Evolutionary conservation across 768 basidiomycete genomes (phyloP).

Genomic region (Tylopilus balloui): DNA sequence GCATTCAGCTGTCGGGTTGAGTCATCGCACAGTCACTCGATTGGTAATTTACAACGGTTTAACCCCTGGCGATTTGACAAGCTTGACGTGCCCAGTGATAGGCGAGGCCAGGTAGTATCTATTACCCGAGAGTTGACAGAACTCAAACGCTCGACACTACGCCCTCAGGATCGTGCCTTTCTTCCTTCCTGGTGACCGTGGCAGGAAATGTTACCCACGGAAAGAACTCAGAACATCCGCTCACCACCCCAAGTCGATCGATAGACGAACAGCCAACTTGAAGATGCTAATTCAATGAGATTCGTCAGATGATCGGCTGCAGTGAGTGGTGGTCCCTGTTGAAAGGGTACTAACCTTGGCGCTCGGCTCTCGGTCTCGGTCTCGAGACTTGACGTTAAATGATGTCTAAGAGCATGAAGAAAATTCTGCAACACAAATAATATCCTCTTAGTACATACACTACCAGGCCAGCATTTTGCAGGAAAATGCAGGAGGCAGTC

Average conservation of each 20-base stretch:
- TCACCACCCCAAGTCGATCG: constrained; percentile 42
- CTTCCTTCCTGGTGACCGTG: constrained; percentile 73
- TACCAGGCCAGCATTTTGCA: background rate
- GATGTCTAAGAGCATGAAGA: background rate
- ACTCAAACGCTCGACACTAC: too few relatives aligned
- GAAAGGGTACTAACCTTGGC: background rate
- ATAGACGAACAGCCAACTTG: constrained; percentile 75
- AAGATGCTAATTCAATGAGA: constrained; percentile 73
- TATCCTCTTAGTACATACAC: constrained; percentile 11
- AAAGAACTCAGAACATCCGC: constrained; percentile 54
- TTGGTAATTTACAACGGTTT: constrained; percentile 11
- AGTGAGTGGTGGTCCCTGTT: background rate
- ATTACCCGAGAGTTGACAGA: too few relatives aligned
- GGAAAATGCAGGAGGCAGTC: constrained; percentile 13
- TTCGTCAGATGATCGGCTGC: constrained; percentile 61
- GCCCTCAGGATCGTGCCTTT: constrained; percentile 65
- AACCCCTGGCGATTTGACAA: constrained; percentile 1
- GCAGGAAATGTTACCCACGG: constrained; percentile 78
- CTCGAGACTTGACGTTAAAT: background rate
- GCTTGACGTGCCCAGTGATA: too few relatives aligned
- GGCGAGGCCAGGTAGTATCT: too few relatives aligned
- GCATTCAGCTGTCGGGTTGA: constrained; percentile 4
- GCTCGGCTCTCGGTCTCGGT: too few relatives aligned
- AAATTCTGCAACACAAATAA: background rate
- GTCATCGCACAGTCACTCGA: constrained; percentile 18